Conservation (phyloP, 768 basidiomycete species). For the Suillus clintonianus region DNA sequence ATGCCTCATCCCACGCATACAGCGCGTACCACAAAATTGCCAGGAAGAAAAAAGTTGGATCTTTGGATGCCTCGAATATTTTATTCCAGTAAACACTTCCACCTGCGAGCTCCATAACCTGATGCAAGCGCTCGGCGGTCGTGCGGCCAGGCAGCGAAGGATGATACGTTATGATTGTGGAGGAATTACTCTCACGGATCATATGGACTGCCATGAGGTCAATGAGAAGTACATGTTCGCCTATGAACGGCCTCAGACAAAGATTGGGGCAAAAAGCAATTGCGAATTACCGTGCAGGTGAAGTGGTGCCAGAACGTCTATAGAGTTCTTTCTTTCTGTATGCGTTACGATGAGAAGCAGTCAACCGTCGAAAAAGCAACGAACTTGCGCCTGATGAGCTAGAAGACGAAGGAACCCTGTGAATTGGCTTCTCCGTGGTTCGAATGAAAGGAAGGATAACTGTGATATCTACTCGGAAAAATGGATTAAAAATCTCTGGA, state of each 20-base stretch:
- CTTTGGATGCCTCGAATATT: conserved; percentile 23
- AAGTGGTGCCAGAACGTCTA: conserved; percentile 4
- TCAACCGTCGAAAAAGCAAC: not conserved
- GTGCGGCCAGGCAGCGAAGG: conserved; percentile 26
- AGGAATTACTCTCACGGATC: conserved; percentile 26
- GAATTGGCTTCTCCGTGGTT: conserved; percentile 29
- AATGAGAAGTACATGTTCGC: conserved; percentile 26
- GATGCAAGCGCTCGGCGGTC: conserved; percentile 26
- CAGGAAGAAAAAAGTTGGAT: conserved; percentile 52
- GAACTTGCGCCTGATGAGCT: not conserved
- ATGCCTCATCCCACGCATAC: conserved; percentile 56
- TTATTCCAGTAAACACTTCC: conserved; percentile 30
- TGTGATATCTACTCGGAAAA: conserved; percentile 31
- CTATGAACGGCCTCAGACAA: conserved; percentile 9
- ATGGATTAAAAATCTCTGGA: conserved; percentile 1
- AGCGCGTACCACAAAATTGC: conserved; percentile 52
- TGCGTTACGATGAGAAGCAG: not conserved
- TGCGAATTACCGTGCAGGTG: not conserved
- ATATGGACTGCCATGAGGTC: conserved; percentile 43
- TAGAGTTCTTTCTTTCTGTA: not conserved
- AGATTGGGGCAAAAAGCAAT: not conserved
- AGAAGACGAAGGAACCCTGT: not conserved
- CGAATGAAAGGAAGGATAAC: conserved; percentile 41
- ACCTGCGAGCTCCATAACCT: conserved; percentile 32
- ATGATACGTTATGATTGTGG: conserved; percentile 39